Percentiles rank a stretch among this genome's conserved stretches.
Evolutionary conservation across 2,329 filamentous ascomycete genomes (phyloP).

Genomic region (Karstenula rhodostoma): DNA sequence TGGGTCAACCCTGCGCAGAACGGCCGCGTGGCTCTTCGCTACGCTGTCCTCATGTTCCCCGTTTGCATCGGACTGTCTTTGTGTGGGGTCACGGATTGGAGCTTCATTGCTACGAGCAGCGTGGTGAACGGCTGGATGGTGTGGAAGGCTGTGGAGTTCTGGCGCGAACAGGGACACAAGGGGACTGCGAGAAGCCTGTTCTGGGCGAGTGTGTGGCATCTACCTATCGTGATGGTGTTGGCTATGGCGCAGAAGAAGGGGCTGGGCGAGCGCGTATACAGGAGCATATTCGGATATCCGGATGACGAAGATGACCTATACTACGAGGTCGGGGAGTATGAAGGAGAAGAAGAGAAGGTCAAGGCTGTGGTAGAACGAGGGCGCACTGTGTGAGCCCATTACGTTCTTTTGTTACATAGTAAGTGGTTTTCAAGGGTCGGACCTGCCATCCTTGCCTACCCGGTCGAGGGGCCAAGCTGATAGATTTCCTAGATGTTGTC

Average conservation of each 20-base stretch:
- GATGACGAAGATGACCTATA: constrained; percentile 44
- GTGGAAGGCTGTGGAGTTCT: constrained; percentile 82
- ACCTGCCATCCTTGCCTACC: not conserved
- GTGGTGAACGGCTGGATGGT: constrained; percentile 88
- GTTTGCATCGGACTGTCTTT: constrained; percentile 83
- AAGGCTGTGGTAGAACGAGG: constrained; percentile 14
- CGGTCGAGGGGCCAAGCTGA: constrained; percentile 18
- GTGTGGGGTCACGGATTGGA: constrained; percentile 82
- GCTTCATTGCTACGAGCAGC: constrained; percentile 80
- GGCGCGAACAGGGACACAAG: constrained; percentile 76
- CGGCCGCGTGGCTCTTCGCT: constrained; percentile 84
- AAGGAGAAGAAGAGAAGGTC: constrained; percentile 32
- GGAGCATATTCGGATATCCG: constrained; percentile 41
- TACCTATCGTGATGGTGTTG: constrained; percentile 87
- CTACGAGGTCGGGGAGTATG: constrained; percentile 41
- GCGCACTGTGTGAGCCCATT: constrained; percentile 1
- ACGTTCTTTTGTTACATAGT: constrained; percentile 16
- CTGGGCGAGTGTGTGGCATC: constrained; percentile 97
- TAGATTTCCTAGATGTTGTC: constrained; percentile 23
- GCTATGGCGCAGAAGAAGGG: constrained; percentile 94
- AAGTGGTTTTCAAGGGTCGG: constrained; percentile 9
- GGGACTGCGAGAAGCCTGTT: constrained; percentile 86
- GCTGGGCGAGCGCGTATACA: constrained; percentile 42
- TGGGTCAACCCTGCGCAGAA: constrained; percentile 91
- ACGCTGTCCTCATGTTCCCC: constrained; percentile 85